Conservation (phyloP, 1,284 basidiomycete genomes). For the Moesziomyces sp. region DNA sequence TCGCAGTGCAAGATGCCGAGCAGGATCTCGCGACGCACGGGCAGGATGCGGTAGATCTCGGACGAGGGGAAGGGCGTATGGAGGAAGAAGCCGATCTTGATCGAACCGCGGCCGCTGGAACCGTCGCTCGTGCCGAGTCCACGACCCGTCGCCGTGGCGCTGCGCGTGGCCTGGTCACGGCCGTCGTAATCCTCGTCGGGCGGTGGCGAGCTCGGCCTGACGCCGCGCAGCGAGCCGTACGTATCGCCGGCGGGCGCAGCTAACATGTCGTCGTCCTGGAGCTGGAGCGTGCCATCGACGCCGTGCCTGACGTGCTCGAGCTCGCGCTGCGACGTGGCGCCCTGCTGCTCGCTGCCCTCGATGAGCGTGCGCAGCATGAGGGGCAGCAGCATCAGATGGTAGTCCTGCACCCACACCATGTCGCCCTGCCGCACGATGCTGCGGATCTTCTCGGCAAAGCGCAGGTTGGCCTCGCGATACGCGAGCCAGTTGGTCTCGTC, state of each 20-base stretch:
- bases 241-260: constrained; percentile 41
- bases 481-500: constrained; percentile 98
- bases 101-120: constrained; percentile 54
- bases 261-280: constrained; percentile 53
- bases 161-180: constrained; percentile 18
- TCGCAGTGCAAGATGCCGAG: constrained; percentile 95
- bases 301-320: constrained; percentile 61
- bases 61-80: constrained; percentile 98
- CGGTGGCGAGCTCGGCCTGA: constrained; percentile 20
- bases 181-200: constrained; percentile 21
- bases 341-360: constrained; percentile 71
- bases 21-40: constrained; percentile 94
- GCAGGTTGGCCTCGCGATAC: constrained; percentile 94
- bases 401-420: constrained; percentile 89
- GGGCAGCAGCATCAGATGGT: constrained; percentile 88
- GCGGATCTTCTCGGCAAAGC: constrained; percentile 88
- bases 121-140: constrained; percentile 59
- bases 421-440: constrained; percentile 78
- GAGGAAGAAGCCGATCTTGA: constrained; percentile 90
- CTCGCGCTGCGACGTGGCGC: constrained; percentile 66
- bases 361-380: constrained; percentile 90
- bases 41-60: constrained; percentile 91
- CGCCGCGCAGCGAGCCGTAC: constrained; percentile 10
- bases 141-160: constrained; percentile 25
- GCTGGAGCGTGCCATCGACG: constrained; percentile 58